Percentiles rank a stretch among this genome's conserved stretches.
These are phyloP conservation scores for Prunus mongolica DNA, from an alignment of 306 rosid genomes.

Conservation along the genomic window DNA sequence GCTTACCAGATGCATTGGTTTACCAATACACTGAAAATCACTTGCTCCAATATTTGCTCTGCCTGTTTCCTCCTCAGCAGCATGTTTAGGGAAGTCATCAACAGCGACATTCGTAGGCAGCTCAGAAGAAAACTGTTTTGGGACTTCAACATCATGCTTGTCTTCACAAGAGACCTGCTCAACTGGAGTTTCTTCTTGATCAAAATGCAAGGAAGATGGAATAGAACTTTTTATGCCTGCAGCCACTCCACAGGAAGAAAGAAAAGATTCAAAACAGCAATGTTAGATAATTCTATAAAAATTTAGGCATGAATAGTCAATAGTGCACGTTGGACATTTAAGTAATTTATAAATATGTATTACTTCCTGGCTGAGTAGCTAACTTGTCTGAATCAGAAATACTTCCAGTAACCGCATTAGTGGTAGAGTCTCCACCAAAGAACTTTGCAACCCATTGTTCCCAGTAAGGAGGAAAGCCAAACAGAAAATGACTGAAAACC, in stretches of 20 bases:
- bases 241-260: neutral
- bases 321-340: neutral
- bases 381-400: conserved; percentile 12
- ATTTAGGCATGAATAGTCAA: neutral
- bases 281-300: neutral
- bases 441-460: conserved; percentile 36
- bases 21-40: conserved; percentile 11
- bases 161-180: conserved; percentile 3
- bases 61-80: conserved; percentile 13
- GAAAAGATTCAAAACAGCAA: neutral
- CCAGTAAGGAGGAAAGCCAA: conserved; percentile 80
- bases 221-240: conserved; percentile 11
- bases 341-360: neutral
- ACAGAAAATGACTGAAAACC: conserved; percentile 48
- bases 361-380: conserved; percentile 8
- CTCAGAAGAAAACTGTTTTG: neutral
- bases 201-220: neutral
- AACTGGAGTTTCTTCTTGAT: neutral
- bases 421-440: conserved; percentile 25
- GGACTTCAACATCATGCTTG: neutral
- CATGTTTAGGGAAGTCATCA: neutral
- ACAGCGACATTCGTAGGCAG: neutral
- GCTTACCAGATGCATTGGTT: conserved; percentile 18
- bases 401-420: conserved; percentile 16
- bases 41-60: neutral